phyloP scores from a whole-genome alignment of 1,284 basidiomycete species.

The Malassezia obtusa region DNA sequence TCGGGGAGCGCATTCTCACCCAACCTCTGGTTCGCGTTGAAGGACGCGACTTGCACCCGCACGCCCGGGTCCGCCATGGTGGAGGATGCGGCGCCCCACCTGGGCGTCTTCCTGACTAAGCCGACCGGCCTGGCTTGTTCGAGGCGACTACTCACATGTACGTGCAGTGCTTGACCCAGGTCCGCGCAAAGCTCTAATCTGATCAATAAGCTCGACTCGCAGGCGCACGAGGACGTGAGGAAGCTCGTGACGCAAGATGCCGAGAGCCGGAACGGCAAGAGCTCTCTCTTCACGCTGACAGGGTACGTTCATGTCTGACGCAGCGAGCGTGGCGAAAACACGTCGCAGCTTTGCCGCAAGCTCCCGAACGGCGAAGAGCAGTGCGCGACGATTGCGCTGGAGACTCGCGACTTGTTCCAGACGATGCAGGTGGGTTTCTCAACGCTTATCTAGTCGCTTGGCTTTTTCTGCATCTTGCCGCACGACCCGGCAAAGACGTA shows the following conservation, averaged over 20 bases:
- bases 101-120: background rate
- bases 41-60: constrained; percentile 69
- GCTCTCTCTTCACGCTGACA: constrained; percentile 8
- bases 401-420: background rate
- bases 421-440: background rate
- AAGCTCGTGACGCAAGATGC: constrained; percentile 14
- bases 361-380: constrained; percentile 16
- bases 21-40: constrained; percentile 73
- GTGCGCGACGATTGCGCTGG: constrained; percentile 11
- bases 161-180: constrained; percentile 10
- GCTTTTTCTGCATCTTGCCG: constrained; percentile 18
- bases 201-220: constrained; percentile 10
- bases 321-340: constrained; percentile 9
- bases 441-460: constrained; percentile 13
- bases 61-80: constrained; percentile 10
- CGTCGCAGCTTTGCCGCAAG: constrained; percentile 12
- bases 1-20: constrained; percentile 47
- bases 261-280: constrained; percentile 4
- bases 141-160: constrained; percentile 4
- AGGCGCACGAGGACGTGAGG: constrained; percentile 13
- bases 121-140: background rate
- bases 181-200: constrained; percentile 14
- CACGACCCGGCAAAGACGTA: constrained; percentile 17
- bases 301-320: constrained; percentile 8
- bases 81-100: background rate